A percentile compares a stretch with the other conserved stretches of the same genome.
Evolutionary conservation across 2,329 filamentous ascomycete species (phyloP).

Genomic region (Berkeleyomyces rouxiae): DNA sequence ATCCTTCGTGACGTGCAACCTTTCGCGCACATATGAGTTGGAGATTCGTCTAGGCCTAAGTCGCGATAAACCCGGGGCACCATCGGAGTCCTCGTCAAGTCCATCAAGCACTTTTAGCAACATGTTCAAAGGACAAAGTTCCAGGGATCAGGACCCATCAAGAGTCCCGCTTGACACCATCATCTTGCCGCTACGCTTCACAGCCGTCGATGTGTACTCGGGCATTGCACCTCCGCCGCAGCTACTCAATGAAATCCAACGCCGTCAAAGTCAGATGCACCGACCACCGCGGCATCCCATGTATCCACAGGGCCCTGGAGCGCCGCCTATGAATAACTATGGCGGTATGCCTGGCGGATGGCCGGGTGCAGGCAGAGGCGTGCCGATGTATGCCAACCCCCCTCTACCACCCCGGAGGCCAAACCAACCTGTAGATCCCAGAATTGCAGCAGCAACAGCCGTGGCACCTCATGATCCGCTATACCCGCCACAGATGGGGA

Average conservation of each 20-base stretch:
- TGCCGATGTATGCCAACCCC: conserved; percentile 15
- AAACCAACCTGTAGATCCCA: conserved; percentile 13
- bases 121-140: conserved; percentile 2
- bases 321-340: not conserved
- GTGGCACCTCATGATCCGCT: conserved; percentile 29
- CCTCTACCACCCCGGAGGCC: conserved; percentile 15
- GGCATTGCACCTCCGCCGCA: conserved; percentile 69
- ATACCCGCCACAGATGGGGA: conserved; percentile 41
- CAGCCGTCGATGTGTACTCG: conserved; percentile 61
- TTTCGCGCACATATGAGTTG: conserved; percentile 65
- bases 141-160: conserved; percentile 17
- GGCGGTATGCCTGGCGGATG: not conserved
- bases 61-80: conserved; percentile 39
- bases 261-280: not conserved
- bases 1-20: conserved; percentile 76
- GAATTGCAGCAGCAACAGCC: conserved; percentile 16
- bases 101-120: not conserved
- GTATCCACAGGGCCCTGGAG: not conserved
- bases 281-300: not conserved
- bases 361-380: not conserved
- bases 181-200: conserved; percentile 61
- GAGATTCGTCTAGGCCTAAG: conserved; percentile 66
- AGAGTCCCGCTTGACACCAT: conserved; percentile 46
- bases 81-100: not conserved
- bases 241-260: conserved; percentile 32